Base-by-base conservation (phyloP, 805 yeast genomes). In the Candida ascalaphidarum region DNA sequence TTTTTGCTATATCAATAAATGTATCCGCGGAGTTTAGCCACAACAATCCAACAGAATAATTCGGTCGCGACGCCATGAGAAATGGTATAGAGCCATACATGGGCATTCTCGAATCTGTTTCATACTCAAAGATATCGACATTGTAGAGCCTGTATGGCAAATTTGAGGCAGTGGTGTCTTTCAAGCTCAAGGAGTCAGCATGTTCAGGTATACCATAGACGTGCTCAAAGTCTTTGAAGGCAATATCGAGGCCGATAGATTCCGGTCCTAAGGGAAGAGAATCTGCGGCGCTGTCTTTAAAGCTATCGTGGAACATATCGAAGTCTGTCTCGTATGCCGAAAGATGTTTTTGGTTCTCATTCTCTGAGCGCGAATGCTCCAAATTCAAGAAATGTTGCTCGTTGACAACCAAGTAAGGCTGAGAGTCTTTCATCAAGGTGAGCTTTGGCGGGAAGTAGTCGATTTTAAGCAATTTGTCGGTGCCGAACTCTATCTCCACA, bases 161-260 rank as follows among this genome's bases (percentile, higher is more conserved):
- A 30, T 78, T 81, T 2, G 58, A 32, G 9, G 40, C 46, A 0
- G 58, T 41, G 0, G 97, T 88, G 39, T 82, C 89, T 31, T 76
- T 74, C 39, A 92, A 60, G 12, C 78, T 65, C 27, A 92, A 55
- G 1, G 80, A 61, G 41, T 84, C 95, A 0, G 97, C 89, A 46
- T 92, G 98, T 52, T 92, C 98, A 0, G 98, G 97, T 24, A 92
- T 81, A n/a, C 99, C 99, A 50, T 73, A 92, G 1, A 84, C 81
- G 43, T 79, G 67, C 4, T 61, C 49, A 40, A 65, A 78, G 1
- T 74, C 77, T 3, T 55, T 46, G 39, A 92, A 77, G 0, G 73
- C 55, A 34, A 85, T 68, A 50, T 92, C 99, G 17, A 82, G 39
- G 0, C 80, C 96, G 15, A 92, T 65, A 0, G 96, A 74, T 52